Percentiles rank a stretch among this genome's conserved stretches.
Conservation (phyloP, 352 stramenopile genomes). For the Globisporangium camurandrum region DNA sequence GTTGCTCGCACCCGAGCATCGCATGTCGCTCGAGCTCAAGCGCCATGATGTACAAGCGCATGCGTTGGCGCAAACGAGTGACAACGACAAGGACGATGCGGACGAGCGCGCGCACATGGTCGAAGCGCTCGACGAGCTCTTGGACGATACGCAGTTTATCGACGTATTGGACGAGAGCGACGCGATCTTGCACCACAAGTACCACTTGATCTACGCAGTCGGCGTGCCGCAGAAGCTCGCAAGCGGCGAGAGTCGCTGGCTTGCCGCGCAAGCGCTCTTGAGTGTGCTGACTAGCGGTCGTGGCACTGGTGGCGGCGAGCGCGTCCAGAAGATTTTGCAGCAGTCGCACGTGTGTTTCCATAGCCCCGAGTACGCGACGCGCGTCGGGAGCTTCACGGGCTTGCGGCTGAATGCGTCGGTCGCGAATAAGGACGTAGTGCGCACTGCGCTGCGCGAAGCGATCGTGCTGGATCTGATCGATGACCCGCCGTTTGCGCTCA, state of each 20-base stretch:
- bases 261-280: conserved; percentile 43
- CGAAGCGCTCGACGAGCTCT: conserved; percentile 20
- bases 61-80: background rate
- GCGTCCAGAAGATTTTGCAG: conserved; percentile 26
- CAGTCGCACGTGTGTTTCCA: conserved; percentile 25
- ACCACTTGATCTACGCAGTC: conserved; percentile 86
- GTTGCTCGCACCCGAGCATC: conserved; percentile 81
- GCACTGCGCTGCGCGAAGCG: conserved; percentile 23
- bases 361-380: conserved; percentile 26
- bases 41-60: conserved; percentile 25
- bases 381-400: conserved; percentile 32
- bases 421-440: conserved; percentile 11
- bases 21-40: conserved; percentile 86
- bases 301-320: conserved; percentile 1
- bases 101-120: conserved; percentile 4
- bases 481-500: conserved; percentile 46
- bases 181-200: conserved; percentile 81
- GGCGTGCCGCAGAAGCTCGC: conserved; percentile 39
- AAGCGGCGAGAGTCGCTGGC: conserved; percentile 41
- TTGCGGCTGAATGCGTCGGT: conserved; percentile 27
- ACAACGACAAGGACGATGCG: conserved; percentile 9
- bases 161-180: conserved; percentile 88
- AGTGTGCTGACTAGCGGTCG: no score
- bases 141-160: conserved; percentile 40
- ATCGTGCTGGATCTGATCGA: conserved; percentile 57